Base-by-base conservation (phyloP, 768 basidiomycete species). In the Panus rudis region DNA sequence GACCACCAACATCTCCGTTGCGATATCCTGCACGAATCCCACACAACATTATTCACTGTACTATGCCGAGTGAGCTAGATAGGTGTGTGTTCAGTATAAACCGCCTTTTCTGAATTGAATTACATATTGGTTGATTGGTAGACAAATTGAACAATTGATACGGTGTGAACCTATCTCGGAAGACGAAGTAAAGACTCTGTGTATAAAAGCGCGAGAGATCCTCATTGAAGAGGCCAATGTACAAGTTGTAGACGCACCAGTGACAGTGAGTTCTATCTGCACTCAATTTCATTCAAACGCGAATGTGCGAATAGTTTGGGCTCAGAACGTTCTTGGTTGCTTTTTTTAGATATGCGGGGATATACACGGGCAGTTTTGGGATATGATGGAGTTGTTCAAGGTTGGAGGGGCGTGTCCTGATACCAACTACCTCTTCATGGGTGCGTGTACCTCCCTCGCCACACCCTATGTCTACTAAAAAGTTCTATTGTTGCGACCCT, bases 161-260 rank as follows among this genome's bases (percentile, higher is more conserved):
- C 84, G 86, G 46, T 98, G 94, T 66, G 89, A 96, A 56, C 86
- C 87, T 45, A 93, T 99, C 55, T 88, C 92, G 21, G 94, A 99
- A 63, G 86, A 90, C 47, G 84, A 94, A 55, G 96, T 99, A 51
- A 97, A 96, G 61, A 75, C 86, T 52, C 75, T 99, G 6, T 99
- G 94, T 66, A 71, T 92, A 55, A 97, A 96, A 60, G 96, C 96
- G 20, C 77, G 92, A 45, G 96, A 98, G 67, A 93, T 97, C 44
- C 70, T 97, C 24, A 90, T 97, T 55, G 94, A 98, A 65, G 94
- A 98, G 65, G 94, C 87, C 2, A 99, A 99, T 61, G 92, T 99
- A 1, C 93, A 97, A 61, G 79, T 83, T 51, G 87, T 98, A 25
- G 93, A 97, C 67, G 84, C 92, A 34, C 94, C 94, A 12, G 92